These are phyloP conservation scores for Diplotaxis tenuifolia DNA, from an alignment of 345 rosid genomes.

Conservation along the genomic window DNA sequence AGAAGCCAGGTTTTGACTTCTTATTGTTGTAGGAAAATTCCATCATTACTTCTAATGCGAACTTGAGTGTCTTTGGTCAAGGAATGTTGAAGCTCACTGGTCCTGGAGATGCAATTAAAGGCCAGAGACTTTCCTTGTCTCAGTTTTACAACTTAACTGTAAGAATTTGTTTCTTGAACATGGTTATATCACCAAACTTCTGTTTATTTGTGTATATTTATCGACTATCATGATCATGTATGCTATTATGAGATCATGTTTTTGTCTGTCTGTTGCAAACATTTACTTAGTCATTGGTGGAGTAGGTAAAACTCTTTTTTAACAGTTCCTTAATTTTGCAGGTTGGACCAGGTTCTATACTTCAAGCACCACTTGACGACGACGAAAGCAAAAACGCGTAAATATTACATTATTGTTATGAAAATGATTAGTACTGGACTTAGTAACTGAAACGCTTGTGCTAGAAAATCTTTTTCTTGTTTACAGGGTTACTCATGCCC, in stretches of 20 bases:
- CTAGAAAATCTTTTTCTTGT: conserved; percentile 5
- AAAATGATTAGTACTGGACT: conserved; percentile 3
- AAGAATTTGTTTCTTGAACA: conserved; percentile 37
- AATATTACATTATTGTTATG: conserved; percentile 41
- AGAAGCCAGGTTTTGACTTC: conserved; percentile 27
- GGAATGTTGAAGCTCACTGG: conserved; percentile 80
- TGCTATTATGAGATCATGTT: conserved; percentile 3
- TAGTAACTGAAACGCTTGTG: conserved; percentile 8
- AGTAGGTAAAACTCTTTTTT: conserved; percentile 19
- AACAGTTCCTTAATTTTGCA: conserved; percentile 35
- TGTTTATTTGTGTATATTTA: conserved; percentile 26
- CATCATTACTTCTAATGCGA: conserved; percentile 77
- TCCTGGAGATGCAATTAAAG: conserved; percentile 84
- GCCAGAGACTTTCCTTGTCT: conserved; percentile 91
- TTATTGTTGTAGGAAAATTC: conserved; percentile 67
- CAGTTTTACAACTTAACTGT: conserved; percentile 93
- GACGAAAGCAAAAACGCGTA: conserved; percentile 77
- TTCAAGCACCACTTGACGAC: conserved; percentile 84
- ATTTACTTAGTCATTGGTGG: conserved; percentile 5
- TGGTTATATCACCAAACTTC: conserved; percentile 12
- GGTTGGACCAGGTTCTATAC: conserved; percentile 88
- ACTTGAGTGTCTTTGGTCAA: conserved; percentile 90
- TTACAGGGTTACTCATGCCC: conserved; percentile 69
- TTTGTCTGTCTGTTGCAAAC: conserved; percentile 1
- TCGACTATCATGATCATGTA: neutral